These are phyloP conservation scores for Sinapis alba DNA, from an alignment of 441 rosid genomes.

Conservation along the genomic window DNA sequence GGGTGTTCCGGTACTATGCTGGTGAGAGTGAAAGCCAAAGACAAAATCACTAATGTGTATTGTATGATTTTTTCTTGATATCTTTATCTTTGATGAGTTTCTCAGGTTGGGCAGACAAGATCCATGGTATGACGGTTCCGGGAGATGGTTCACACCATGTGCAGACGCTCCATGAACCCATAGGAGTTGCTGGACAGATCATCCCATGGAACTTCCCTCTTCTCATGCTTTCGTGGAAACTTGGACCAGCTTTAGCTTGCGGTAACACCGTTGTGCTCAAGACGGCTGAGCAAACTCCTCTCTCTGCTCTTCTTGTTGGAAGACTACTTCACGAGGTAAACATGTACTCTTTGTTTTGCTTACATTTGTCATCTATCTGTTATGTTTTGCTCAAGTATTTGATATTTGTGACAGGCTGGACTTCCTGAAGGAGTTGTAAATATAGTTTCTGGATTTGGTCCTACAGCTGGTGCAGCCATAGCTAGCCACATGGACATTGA, in stretches of 20 bases:
- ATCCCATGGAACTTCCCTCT: constrained; percentile 74
- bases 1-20: constrained; percentile 56
- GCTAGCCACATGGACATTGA: constrained; percentile 79
- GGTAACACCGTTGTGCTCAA: constrained; percentile 70
- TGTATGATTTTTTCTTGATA: background rate
- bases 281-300: constrained; percentile 78
- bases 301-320: constrained; percentile 56
- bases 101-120: constrained; percentile 76
- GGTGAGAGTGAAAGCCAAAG: constrained; percentile 44
- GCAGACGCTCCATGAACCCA: constrained; percentile 68
- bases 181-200: constrained; percentile 78
- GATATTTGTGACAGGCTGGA: constrained; percentile 60
- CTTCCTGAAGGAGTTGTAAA: constrained; percentile 81
- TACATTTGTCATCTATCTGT: background rate
- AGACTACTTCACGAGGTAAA: constrained; percentile 57
- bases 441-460: constrained; percentile 68
- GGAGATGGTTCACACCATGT: constrained; percentile 60
- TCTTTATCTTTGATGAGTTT: constrained; percentile 12
- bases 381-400: background rate
- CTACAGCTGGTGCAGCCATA: constrained; percentile 77
- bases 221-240: constrained; percentile 59
- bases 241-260: constrained; percentile 69
- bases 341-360: constrained; percentile 13
- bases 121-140: constrained; percentile 61
- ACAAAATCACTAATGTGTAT: background rate